A percentile compares a stretch with the other conserved stretches of the same genome.
These are phyloP conservation scores for Cordyceps militaris DNA, from an alignment of 2,329 filamentous ascomycete species.

Conservation along the genomic window DNA sequence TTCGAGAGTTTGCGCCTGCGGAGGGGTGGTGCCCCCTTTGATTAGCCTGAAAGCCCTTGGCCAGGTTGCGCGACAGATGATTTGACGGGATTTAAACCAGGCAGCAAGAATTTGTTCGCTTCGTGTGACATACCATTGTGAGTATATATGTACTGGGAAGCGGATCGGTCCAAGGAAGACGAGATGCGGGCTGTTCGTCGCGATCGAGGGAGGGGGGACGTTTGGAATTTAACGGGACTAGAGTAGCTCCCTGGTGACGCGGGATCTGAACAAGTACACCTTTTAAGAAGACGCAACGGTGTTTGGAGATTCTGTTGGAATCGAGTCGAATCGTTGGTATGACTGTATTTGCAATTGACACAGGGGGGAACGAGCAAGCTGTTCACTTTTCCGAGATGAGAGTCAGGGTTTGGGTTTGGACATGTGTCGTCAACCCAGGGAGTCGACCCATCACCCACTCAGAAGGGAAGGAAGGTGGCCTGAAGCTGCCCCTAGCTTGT, in stretches of 20 bases:
- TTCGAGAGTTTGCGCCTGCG: conserved; percentile 73
- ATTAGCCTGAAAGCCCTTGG: neutral
- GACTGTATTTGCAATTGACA: conserved; percentile 5
- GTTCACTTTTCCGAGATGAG: neutral
- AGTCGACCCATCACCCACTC: neutral
- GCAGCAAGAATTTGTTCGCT: neutral
- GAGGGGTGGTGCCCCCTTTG: no score
- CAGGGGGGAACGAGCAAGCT: neutral
- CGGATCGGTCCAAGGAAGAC: neutral
- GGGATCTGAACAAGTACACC: neutral
- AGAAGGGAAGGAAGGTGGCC: conserved; percentile 8
- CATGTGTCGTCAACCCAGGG: conserved; percentile 18
- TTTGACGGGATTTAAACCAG: neutral
- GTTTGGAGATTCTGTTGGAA: neutral
- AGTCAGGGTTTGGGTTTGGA: conserved; percentile 13
- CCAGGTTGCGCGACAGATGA: neutral
- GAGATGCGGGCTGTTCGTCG: neutral
- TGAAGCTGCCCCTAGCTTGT: conserved; percentile 7
- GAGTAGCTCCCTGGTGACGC: neutral
- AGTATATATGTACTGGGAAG: neutral
- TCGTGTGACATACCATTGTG: conserved; percentile 3
- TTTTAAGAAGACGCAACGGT: neutral
- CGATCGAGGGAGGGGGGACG: neutral
- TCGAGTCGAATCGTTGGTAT: neutral
- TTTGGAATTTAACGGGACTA: neutral